Evolutionary conservation across 2,329 filamentous ascomycete species (phyloP), one percentile per base, ranked within the genome.

Genomic region (Pseudodiploospora longispora): DNA sequence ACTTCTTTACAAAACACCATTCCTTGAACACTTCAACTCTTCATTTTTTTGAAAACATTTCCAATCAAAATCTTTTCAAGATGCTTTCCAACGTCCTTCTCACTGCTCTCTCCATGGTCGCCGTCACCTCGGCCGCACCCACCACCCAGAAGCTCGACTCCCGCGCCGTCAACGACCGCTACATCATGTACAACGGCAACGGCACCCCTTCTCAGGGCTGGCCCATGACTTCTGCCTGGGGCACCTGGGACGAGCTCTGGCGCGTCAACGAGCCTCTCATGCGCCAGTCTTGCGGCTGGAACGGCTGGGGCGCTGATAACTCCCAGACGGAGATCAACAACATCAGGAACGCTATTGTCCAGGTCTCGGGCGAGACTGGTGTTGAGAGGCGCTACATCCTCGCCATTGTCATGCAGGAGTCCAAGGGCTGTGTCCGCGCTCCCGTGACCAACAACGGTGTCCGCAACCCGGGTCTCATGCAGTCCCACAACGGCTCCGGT

Each of bases 401-500:
- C 10, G 63, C 66, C 10, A 56, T 71, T 42, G 51, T 71, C 30
- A 61, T 71, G 58, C 68, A 71, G 49, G 68, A 71, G 50, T 67
- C 62, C 48, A 62, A 62, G 43, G 68, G 68, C 40, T 70, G 68
- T 52, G 66, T 70, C 19, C 66, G 68, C 27, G 66, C 62, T n/a
- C 54, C 50, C 2, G 66, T 65, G 6, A 68, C 66, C 34, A 55
- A 63, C 56, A 60, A 65, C 50, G 63, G 64, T 10, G 65, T 69
- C 12, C 47, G 47, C 43, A 71, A 71, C 55, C 68, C 68, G 0
- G 68, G 68, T 33, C 59, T 68, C 12, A 65, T 66, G 61, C 65
- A 68, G 42, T 53, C 53, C 27, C 63, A 67, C 47, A 56, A 64
- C 40, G 65, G 65, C 30, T 38, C 42, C 19, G 62, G 56, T 6